Evolutionary conservation across 176 grass and related monocot genomes (phyloP).

Genomic region (Melocanna baccifera): DNA sequence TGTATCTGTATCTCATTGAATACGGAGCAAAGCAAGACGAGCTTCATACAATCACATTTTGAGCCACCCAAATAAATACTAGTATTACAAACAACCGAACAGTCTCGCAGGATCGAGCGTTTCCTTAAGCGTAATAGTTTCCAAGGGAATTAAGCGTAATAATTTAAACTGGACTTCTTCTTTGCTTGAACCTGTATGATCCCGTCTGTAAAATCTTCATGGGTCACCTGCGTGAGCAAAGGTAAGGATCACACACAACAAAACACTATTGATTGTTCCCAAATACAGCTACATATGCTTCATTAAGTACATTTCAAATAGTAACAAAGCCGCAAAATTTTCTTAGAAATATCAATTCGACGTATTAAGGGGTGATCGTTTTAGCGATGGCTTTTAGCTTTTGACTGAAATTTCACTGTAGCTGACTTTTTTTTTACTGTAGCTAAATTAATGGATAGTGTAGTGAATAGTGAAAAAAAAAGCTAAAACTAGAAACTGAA

Average conservation of each 20-base stretch:
- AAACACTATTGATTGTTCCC: not conserved
- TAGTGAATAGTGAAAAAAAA: no score
- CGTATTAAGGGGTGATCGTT: no score
- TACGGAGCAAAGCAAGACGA: not conserved
- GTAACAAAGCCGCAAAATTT: not conserved
- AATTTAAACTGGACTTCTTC: constrained; percentile 86
- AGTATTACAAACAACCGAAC: constrained; percentile 24
- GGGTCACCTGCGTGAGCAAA: constrained; percentile 50
- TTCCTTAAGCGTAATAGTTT: constrained; percentile 27
- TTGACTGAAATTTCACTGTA: no score
- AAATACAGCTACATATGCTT: not conserved
- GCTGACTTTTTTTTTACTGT: no score
- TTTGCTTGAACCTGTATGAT: constrained; percentile 95
- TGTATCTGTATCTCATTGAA: not conserved
- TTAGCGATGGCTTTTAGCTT: no score
- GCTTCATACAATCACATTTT: constrained; percentile 8
- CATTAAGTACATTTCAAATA: not conserved
- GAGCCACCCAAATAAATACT: not conserved
- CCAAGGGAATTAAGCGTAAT: constrained; percentile 46
- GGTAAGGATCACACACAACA: not conserved
- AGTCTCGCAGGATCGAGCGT: not conserved
- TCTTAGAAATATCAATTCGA: not conserved
- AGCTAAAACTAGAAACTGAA: no score
- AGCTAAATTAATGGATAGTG: no score
- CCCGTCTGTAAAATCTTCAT: constrained; percentile 92